Conservation (phyloP, 768 basidiomycete genomes). For the Melanogaster broomeanus region DNA sequence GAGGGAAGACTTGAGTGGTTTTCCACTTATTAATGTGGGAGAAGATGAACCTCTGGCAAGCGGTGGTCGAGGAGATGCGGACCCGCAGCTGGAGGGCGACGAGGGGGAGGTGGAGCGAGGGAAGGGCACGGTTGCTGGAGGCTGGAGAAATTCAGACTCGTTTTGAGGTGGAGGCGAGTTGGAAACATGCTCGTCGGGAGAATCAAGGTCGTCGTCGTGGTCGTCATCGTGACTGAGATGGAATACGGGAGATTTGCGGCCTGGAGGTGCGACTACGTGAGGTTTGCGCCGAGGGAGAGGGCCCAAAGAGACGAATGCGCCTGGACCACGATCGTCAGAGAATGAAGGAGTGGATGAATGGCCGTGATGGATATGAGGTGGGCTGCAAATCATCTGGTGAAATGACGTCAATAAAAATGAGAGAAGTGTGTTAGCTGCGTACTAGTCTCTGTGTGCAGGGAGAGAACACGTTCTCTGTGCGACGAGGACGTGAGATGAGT, state of each 20-base stretch:
- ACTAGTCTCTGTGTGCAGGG: too few relatives aligned
- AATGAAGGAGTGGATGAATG: conserved; percentile 22
- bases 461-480: too few relatives aligned
- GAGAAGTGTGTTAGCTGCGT: neutral
- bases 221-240: conserved; percentile 24
- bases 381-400: conserved; percentile 15
- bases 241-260: conserved; percentile 18
- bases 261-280: conserved; percentile 13
- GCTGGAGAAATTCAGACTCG: conserved; percentile 6
- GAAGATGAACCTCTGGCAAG: conserved; percentile 37
- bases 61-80: conserved; percentile 7
- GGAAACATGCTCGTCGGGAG: conserved; percentile 19
- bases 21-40: conserved; percentile 68
- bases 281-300: conserved; percentile 43
- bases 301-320: conserved; percentile 51
- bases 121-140: conserved; percentile 39
- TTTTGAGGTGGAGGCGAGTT: conserved; percentile 13
- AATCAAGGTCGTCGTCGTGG: conserved; percentile 20
- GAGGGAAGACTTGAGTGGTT: conserved; percentile 84
- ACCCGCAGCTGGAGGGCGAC: conserved; percentile 2
- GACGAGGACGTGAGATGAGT: too few relatives aligned
- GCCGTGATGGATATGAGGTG: conserved; percentile 7
- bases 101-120: conserved; percentile 33
- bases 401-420: conserved; percentile 4
- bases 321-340: conserved; percentile 43